A percentile compares a stretch with the other conserved stretches of the same genome.
These are phyloP conservation scores for Megacollybia marginata DNA, from an alignment of 768 basidiomycete genomes.

Conservation along the genomic window DNA sequence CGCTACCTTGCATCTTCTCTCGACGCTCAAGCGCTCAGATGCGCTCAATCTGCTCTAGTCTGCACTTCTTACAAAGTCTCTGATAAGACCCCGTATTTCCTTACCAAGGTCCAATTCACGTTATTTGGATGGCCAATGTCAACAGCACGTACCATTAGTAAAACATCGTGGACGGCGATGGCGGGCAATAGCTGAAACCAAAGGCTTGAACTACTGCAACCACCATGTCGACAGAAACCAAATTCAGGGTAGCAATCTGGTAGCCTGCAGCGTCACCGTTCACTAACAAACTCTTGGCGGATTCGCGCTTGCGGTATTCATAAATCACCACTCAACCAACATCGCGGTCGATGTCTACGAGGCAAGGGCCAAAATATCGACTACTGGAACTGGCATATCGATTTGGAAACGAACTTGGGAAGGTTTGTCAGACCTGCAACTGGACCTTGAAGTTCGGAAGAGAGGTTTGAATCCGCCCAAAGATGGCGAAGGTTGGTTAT, in stretches of 20 bases:
- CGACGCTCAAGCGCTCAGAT: too few relatives aligned
- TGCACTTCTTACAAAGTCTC: too few relatives aligned
- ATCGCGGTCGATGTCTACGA: constrained; percentile 33
- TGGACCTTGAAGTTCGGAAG: constrained; percentile 20
- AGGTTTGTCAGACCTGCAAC: constrained; percentile 28
- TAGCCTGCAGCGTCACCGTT: neutral
- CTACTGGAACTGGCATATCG: constrained; percentile 32
- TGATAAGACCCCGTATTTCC: too few relatives aligned
- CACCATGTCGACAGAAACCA: neutral
- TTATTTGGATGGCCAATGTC: too few relatives aligned
- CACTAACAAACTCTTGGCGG: constrained; percentile 19
- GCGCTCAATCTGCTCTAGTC: too few relatives aligned
- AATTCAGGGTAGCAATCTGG: neutral
- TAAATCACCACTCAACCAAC: constrained; percentile 21
- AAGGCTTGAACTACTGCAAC: too few relatives aligned
- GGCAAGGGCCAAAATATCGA: constrained; percentile 29
- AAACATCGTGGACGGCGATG: too few relatives aligned
- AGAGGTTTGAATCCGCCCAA: constrained; percentile 14
- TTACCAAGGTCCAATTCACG: too few relatives aligned
- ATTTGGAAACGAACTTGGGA: constrained; percentile 34
- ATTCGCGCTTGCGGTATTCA: constrained; percentile 28
- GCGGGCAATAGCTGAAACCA: too few relatives aligned
- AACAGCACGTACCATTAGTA: neutral
- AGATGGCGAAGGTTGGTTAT: constrained; percentile 16
- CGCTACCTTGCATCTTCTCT: too few relatives aligned